Evolutionary conservation across 2,329 filamentous ascomycete genomes (phyloP), one percentile per base, ranked within the genome.

Genomic region (Periconia macrospinosa): DNA sequence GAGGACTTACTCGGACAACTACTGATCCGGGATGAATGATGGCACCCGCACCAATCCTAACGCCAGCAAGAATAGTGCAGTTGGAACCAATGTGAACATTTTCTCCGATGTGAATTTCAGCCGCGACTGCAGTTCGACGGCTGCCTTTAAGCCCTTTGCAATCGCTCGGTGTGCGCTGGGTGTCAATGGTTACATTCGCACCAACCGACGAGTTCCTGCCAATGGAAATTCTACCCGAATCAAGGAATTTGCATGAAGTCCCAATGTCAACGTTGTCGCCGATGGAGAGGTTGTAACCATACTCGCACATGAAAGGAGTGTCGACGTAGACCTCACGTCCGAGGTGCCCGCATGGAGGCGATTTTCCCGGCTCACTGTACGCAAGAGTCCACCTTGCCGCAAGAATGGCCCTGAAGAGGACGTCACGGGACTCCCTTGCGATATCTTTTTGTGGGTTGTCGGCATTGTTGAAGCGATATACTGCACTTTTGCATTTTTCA

Each of bases 231-330:
- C 87, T 82, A 69, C 87, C 89, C n/a, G 92, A 87, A 70, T 99
- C 94, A 52, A 92, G 85, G 67, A 97, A 88, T 23, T 86, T 87
- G 73, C 92, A 97, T 66, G 91, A 89, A 51, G 90, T 84, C 17
- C 89, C 90, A 61, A 99, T 89, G 51, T 87, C 84, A 2, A 95
- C 91, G 59, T 94, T 87, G 62, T 92, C 88, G 13, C 90, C 92
- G 61, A 99, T 89, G 45, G 84, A 83, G 64, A 97, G 89, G 72
- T 99, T 97, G 77, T 96, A 97, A 0, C 94, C 94, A 67, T 97
- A 97, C 67, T 97, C 92, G 71, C 93, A 97, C 45, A 83, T 87
- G 72, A 99, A 97, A 0, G 93, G 93, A 2, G 90, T 86, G 66
- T 96, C 91, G 23, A 99, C 89, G 41, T 87, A 81, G 6, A 90